Conservation (phyloP, 2,329 filamentous ascomycete species). For the Neurospora sp. region DNA sequence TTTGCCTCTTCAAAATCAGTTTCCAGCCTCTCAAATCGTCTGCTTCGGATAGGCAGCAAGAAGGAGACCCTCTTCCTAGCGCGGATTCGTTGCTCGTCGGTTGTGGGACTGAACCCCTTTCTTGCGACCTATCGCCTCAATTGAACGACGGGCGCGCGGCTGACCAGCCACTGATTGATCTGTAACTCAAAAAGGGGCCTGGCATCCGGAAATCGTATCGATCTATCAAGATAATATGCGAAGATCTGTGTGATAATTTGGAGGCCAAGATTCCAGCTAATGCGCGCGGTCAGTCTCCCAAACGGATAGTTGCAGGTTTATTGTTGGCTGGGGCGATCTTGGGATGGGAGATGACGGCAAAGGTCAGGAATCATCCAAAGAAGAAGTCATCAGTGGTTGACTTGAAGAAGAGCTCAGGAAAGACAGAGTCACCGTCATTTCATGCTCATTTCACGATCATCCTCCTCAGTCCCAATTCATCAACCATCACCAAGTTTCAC, state of each 20-base stretch:
- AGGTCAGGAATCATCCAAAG: not conserved
- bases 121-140: not conserved
- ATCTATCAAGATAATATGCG: not conserved
- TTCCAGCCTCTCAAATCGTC: not conserved
- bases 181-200: not conserved
- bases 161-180: not conserved
- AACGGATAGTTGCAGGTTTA: not conserved
- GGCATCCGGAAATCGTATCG: not conserved
- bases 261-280: not conserved
- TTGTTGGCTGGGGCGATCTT: not conserved
- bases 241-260: not conserved
- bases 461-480: not conserved
- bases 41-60: not conserved
- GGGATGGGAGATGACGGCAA: not conserved
- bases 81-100: not conserved
- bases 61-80: not conserved
- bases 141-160: not conserved
- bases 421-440: not conserved
- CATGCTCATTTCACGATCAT: not conserved
- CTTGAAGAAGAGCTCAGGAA: not conserved
- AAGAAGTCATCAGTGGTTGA: not conserved
- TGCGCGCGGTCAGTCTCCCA: not conserved
- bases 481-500: not conserved
- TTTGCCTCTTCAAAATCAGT: not conserved
- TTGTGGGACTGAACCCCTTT: not conserved